Evolutionary conservation across 768 basidiomycete genomes (phyloP).

Genomic region (Amanita pseudoporphyria): DNA sequence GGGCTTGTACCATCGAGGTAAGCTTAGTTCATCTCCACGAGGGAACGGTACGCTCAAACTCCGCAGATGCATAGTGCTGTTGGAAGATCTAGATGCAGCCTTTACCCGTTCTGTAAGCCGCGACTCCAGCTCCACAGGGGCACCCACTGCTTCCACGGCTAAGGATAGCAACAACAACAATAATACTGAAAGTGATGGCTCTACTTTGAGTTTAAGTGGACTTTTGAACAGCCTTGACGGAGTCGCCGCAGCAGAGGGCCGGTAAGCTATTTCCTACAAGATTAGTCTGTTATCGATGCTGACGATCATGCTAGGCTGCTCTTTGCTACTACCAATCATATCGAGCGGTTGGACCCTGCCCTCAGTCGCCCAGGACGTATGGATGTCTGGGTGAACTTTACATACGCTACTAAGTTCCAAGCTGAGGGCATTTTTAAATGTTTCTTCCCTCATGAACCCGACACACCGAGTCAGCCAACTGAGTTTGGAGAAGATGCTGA

Average conservation of each 20-base stretch:
- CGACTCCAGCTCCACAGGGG: slow-evolving; percentile 70
- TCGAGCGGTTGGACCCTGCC: slow-evolving; percentile 86
- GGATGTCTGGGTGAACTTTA: slow-evolving; percentile 91
- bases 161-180: slow-evolving; percentile 27
- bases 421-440: slow-evolving; percentile 91
- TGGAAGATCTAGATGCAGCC: slow-evolving; percentile 90
- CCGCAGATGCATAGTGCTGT: slow-evolving; percentile 79
- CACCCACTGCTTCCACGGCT: slow-evolving; percentile 42
- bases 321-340: slow-evolving; percentile 91
- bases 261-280: slow-evolving; percentile 37
- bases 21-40: slow-evolving; percentile 8
- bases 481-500: slow-evolving; percentile 14
- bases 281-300: slow-evolving; percentile 7
- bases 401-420: slow-evolving; percentile 87
- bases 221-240: slow-evolving; percentile 81
- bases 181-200: slow-evolving; percentile 55
- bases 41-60: slow-evolving; percentile 11
- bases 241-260: slow-evolving; percentile 78
- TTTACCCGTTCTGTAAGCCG: slow-evolving; percentile 84
- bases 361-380: slow-evolving; percentile 83
- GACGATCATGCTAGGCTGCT: slow-evolving; percentile 43
- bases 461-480: slow-evolving; percentile 14
- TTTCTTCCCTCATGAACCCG: slow-evolving; percentile 72
- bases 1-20: slow-evolving; percentile 80
- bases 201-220: slow-evolving; percentile 78